Evolutionary conservation across 2,329 filamentous ascomycete genomes (phyloP).

Genomic region (Juglanconis sp.): DNA sequence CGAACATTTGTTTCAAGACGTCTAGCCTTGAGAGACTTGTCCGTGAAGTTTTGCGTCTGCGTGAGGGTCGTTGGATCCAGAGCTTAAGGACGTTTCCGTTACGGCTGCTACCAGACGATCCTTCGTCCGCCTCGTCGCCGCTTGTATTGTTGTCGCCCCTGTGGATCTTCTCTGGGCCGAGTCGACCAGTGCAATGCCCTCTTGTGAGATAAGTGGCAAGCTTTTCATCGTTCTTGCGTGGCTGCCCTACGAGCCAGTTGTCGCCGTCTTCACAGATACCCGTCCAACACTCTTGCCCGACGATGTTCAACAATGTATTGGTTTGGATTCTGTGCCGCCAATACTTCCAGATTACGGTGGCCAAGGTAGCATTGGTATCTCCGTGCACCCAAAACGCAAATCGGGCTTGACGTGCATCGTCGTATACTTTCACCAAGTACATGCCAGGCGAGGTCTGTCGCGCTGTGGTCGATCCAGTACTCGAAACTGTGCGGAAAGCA

Average conservation of each 20-base stretch:
- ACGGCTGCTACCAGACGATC: not conserved
- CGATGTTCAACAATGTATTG: no score
- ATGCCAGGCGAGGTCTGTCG: not conserved
- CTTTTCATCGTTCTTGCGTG: no score
- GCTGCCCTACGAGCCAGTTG: no score
- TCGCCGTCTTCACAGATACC: not conserved
- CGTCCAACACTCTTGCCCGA: no score
- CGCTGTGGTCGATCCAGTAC: not conserved
- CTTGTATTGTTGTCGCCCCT: not conserved
- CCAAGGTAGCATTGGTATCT: not conserved
- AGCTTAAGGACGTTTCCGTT: not conserved
- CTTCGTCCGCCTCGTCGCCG: not conserved
- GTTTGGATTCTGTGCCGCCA: not conserved
- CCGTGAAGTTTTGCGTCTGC: no score
- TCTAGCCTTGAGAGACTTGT: not conserved
- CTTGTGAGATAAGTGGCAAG: no score
- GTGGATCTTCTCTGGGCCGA: not conserved
- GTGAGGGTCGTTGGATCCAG: no score
- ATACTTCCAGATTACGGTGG: constrained; percentile 1
- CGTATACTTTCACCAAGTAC: constrained; percentile 7
- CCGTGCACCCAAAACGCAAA: not conserved
- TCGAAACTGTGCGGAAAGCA: not conserved
- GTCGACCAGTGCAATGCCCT: not conserved
- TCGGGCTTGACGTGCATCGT: no score
- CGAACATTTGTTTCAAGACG: constrained; percentile 8